Percentiles rank a stretch among this genome's conserved stretches.
phyloP scores from a whole-genome alignment of 2,329 filamentous ascomycete species.

The Colletotrichum tropicale region DNA sequence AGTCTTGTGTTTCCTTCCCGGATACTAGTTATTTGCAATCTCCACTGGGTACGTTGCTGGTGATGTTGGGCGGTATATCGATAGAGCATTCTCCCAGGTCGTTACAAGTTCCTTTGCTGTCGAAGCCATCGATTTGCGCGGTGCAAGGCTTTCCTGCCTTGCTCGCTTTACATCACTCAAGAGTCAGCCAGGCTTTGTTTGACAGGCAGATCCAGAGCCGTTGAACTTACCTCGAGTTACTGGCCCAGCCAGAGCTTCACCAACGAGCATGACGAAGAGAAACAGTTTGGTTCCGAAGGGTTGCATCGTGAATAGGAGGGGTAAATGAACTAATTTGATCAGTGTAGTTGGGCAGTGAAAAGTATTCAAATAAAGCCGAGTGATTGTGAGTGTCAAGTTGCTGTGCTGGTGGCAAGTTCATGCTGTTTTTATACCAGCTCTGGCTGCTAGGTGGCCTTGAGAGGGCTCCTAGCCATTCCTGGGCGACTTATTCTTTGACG shows the following conservation, averaged over 20 bases:
- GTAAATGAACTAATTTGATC: neutral
- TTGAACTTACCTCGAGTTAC: neutral
- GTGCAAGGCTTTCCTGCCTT: neutral
- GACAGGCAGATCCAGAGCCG: rapidly evolving
- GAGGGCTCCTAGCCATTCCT: rapidly evolving
- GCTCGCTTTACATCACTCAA: neutral
- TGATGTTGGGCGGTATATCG: neutral
- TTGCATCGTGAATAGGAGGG: neutral
- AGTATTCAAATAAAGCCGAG: neutral
- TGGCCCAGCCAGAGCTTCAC: neutral
- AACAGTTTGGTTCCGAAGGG: rapidly evolving
- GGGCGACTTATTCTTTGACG: neutral
- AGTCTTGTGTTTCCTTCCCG: rapidly evolving
- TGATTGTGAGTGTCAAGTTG: neutral
- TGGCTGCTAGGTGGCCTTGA: neutral
- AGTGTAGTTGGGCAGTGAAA: rapidly evolving
- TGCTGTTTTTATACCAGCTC: neutral
- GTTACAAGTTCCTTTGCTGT: neutral
- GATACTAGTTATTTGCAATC: neutral
- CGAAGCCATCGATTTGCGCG: neutral
- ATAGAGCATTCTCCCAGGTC: neutral
- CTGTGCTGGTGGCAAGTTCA: too few species aligned
- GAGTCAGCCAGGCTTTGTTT: neutral
- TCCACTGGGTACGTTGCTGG: neutral
- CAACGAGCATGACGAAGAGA: neutral